Percentiles rank a stretch among this genome's conserved stretches.
These are phyloP conservation scores for Colletotrichum gloeosporioides DNA, from an alignment of 2,329 filamentous ascomycete species.

Conservation along the genomic window DNA sequence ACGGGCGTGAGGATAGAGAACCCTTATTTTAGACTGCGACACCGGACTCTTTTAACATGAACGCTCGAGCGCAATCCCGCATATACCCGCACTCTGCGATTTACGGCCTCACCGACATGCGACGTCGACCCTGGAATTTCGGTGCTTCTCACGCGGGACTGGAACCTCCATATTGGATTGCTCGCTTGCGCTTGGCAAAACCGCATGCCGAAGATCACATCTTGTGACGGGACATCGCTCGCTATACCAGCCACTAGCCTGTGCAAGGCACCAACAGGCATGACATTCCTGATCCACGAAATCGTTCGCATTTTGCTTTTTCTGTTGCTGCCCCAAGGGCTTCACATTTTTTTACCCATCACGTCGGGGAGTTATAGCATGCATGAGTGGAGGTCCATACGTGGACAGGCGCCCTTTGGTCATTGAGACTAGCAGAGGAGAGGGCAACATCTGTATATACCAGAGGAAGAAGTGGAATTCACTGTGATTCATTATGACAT, in stretches of 20 bases:
- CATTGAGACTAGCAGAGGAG: not conserved
- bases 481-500: not conserved
- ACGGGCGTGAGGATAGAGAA: slow-evolving; percentile 27
- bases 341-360: not conserved
- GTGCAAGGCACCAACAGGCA: slow-evolving; percentile 1
- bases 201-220: not conserved
- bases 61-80: not conserved
- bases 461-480: slow-evolving; percentile 12
- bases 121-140: not conserved
- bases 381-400: not conserved
- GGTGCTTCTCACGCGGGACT: not conserved
- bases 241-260: not conserved
- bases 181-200: not conserved
- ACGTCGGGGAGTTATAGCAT: slow-evolving; percentile 1
- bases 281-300: not conserved
- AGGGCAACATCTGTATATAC: slow-evolving; percentile 12
- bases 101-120: not conserved
- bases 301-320: slow-evolving; percentile 3
- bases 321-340: slow-evolving; percentile 3
- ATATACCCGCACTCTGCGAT: slow-evolving; percentile 21
- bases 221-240: slow-evolving; percentile 1
- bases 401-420: not conserved
- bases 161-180: not conserved
- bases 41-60: slow-evolving; percentile 6
- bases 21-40: slow-evolving; percentile 7